Percentiles rank a stretch among this genome's conserved stretches.
phyloP scores from a whole-genome alignment of 192 early-diverging fungal genomes.

The Piromyces finnis region DNA sequence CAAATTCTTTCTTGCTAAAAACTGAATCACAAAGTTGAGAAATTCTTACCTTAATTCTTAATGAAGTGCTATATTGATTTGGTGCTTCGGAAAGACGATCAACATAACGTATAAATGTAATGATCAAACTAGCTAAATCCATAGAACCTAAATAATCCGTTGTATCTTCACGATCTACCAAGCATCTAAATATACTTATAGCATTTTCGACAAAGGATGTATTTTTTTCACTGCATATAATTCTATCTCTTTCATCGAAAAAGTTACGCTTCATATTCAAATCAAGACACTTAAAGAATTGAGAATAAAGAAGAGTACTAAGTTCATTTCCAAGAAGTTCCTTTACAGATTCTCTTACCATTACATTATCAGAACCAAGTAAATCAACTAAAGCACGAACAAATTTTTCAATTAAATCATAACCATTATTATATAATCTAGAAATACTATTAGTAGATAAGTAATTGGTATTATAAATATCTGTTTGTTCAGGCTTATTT shows the following conservation, averaged over 20 bases:
- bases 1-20: slow-evolving; percentile 51
- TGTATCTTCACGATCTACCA: slow-evolving; percentile 46
- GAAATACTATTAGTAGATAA: slow-evolving; percentile 1
- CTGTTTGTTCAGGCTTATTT: slow-evolving; percentile 2
- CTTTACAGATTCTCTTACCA: slow-evolving; percentile 55
- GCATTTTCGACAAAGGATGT: slow-evolving; percentile 60
- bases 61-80: slow-evolving; percentile 17
- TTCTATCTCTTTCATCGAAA: slow-evolving; percentile 39
- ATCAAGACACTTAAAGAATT: slow-evolving; percentile 36
- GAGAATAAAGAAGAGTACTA: slow-evolving; percentile 35
- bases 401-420: slow-evolving; percentile 25
- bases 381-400: slow-evolving; percentile 53
- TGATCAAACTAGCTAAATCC: slow-evolving; percentile 48
- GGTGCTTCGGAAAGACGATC: slow-evolving; percentile 22
- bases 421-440: slow-evolving; percentile 18
- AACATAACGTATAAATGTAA: slow-evolving; percentile 49
- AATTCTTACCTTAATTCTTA: slow-evolving; percentile 56
- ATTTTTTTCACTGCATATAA: slow-evolving; percentile 29
- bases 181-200: slow-evolving; percentile 50
- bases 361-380: slow-evolving; percentile 49
- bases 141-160: slow-evolving; percentile 36
- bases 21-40: slow-evolving; percentile 58
- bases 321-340: slow-evolving; percentile 68
- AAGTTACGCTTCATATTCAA: slow-evolving; percentile 25
- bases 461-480: neutral